Evolutionary conservation across 176 grass and related monocot genomes (phyloP).

Genomic region (Eragrostis curvula): DNA sequence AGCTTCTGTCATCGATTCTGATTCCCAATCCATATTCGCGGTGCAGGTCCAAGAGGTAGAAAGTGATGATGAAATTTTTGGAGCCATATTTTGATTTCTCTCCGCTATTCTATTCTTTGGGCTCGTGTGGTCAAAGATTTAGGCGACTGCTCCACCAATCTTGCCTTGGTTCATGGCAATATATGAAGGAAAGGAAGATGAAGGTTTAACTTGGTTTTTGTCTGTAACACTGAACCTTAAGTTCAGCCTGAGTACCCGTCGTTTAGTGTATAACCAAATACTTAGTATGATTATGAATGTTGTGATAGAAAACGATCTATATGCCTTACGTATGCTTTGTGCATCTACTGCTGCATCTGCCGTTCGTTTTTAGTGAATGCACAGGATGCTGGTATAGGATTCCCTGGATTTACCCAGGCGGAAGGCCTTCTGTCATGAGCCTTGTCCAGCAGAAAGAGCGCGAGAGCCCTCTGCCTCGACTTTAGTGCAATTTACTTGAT

Average conservation of each 20-base stretch:
- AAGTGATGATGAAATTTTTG: conserved; percentile 8
- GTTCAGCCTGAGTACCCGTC: not conserved
- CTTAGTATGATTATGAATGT: not conserved
- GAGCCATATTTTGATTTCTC: not conserved
- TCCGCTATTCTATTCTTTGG: conserved; percentile 3
- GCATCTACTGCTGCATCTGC: not conserved
- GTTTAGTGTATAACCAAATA: not conserved
- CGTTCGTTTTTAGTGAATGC: not conserved
- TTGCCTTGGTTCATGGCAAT: not conserved
- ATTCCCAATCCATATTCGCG: not conserved
- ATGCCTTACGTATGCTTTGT: not conserved
- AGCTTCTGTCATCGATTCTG: not conserved
- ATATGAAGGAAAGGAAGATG: not conserved
- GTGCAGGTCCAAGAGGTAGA: conserved; percentile 25
- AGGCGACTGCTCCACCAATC: not conserved
- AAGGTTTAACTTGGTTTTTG: not conserved
- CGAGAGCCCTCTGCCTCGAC: not conserved
- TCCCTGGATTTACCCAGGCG: not conserved
- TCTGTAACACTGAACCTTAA: not conserved
- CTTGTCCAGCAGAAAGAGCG: not conserved
- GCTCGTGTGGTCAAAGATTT: not conserved
- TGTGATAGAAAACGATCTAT: not conserved
- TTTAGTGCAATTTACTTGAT: not conserved
- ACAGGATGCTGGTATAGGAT: not conserved
- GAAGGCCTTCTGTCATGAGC: not conserved